A percentile compares a stretch with the other conserved stretches of the same genome.
phyloP scores from a whole-genome alignment of 441 rosid species.

The Erodium trifolium region DNA sequence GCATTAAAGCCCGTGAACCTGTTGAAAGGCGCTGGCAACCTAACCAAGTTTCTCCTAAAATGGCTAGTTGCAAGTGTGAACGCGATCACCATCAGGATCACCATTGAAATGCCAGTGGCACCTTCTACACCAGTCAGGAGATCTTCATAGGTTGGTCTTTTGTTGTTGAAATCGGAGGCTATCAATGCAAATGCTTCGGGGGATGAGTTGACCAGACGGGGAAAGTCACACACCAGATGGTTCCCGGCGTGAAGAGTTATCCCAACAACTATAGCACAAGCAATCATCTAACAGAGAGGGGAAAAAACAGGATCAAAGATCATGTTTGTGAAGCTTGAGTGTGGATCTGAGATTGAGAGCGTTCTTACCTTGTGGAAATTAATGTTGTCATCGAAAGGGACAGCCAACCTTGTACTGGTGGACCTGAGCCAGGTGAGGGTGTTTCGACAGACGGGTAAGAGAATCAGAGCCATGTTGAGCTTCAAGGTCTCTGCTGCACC shows the following conservation, averaged over 20 bases:
- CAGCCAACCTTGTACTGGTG: conserved; percentile 47
- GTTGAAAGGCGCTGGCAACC: conserved; percentile 70
- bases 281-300: conserved; percentile 52
- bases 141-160: conserved; percentile 51
- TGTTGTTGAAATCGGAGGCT: conserved; percentile 42
- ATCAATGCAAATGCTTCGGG: conserved; percentile 56
- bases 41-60: conserved; percentile 56
- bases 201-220: conserved; percentile 49
- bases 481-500: conserved; percentile 96
- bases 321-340: too few species aligned
- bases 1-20: conserved; percentile 86
- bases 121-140: conserved; percentile 64
- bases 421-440: conserved; percentile 90
- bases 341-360: conserved; percentile 37
- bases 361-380: too few species aligned
- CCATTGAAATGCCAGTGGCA: conserved; percentile 70
- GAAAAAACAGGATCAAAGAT: background rate
- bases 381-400: conserved; percentile 47
- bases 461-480: conserved; percentile 22
- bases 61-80: conserved; percentile 63
- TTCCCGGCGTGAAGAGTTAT: conserved; percentile 62
- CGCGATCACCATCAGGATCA: conserved; percentile 50
- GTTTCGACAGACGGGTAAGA: conserved; percentile 88
- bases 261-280: conserved; percentile 62
- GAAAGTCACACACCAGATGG: conserved; percentile 79